Conservation (phyloP, 495 filamentous ascomycete genomes). For the Xylaria longipes region DNA sequence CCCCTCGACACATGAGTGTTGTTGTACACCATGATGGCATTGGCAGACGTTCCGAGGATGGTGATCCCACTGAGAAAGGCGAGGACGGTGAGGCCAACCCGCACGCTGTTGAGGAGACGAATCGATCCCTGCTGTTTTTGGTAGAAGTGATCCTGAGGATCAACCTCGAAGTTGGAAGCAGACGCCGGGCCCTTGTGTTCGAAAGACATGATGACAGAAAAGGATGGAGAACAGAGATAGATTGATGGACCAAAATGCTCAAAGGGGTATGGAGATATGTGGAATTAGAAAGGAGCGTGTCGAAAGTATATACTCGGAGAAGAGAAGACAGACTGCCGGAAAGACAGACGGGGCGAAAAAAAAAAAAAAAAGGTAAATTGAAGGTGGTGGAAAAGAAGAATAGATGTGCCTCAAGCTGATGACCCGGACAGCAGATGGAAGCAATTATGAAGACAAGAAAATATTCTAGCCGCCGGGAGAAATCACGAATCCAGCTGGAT, state of each 20-base stretch:
- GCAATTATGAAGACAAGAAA: constrained; percentile 16
- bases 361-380: neutral
- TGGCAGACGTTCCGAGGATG: constrained; percentile 55
- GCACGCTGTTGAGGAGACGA: constrained; percentile 48
- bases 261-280: neutral
- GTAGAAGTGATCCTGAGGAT: constrained; percentile 45
- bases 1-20: constrained; percentile 50
- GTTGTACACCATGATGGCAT: constrained; percentile 57
- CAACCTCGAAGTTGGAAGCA: constrained; percentile 47
- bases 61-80: constrained; percentile 55
- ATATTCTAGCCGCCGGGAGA: constrained; percentile 2
- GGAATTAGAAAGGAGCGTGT: constrained; percentile 9
- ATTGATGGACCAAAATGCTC: constrained; percentile 1
- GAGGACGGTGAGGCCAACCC: constrained; percentile 54
- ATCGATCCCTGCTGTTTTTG: constrained; percentile 44
- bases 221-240: constrained; percentile 11
- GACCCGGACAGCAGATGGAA: neutral
- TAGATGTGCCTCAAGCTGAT: neutral
- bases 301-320: constrained; percentile 11
- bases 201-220: constrained; percentile 33
- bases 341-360: neutral
- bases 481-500: neutral
- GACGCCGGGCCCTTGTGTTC: constrained; percentile 32
- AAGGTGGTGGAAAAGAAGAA: neutral
- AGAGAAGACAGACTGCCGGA: constrained; percentile 4